Conservation (phyloP, 73 alveolate genomes). For the Uronychia setigera region DNA sequence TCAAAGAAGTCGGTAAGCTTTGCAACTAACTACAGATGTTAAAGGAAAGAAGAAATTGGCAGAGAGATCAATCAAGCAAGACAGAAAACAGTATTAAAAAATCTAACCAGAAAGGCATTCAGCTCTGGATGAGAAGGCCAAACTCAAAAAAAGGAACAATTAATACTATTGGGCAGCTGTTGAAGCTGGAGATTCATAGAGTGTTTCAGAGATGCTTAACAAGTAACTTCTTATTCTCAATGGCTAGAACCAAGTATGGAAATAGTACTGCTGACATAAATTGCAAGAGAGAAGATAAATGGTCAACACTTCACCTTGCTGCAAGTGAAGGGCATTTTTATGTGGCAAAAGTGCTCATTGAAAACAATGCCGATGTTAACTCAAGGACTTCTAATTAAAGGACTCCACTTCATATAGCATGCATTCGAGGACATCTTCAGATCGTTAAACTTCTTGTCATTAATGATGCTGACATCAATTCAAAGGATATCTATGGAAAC, state of each 20-base stretch:
- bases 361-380: constrained; percentile 42
- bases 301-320: constrained; percentile 87
- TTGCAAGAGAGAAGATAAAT: constrained; percentile 67
- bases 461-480: constrained; percentile 78
- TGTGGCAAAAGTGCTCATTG: constrained; percentile 43
- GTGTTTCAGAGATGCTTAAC: constrained; percentile 14
- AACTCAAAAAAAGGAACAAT: constrained; percentile 32
- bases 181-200: constrained; percentile 35
- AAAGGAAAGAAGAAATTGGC: neutral
- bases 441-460: constrained; percentile 77
- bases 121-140: constrained; percentile 1
- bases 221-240: neutral
- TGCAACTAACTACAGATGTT: neutral
- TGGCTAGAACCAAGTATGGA: neutral
- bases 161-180: constrained; percentile 22
- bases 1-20: neutral
- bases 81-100: neutral
- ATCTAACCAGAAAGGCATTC: neutral
- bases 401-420: constrained; percentile 90
- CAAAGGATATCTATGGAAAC: constrained; percentile 15
- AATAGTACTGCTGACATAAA: constrained; percentile 49
- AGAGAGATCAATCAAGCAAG: too few species aligned
- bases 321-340: constrained; percentile 60
- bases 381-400: constrained; percentile 56
- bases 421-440: constrained; percentile 77